Conservation (phyloP, 2,329 filamentous ascomycete species). For the Talaromyces sp. region DNA sequence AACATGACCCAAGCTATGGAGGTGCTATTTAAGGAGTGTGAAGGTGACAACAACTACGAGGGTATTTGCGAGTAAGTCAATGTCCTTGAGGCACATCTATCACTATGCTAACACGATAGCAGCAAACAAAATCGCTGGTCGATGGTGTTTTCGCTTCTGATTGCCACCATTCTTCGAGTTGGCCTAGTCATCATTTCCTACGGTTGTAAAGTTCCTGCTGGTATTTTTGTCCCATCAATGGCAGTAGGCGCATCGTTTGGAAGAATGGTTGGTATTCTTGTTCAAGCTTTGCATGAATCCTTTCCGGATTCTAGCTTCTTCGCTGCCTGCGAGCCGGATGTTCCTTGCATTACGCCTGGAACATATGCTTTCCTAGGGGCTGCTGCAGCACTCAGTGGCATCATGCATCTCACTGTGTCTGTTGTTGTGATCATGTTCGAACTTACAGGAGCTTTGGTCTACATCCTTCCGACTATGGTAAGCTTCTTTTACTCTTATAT, state of each 20-base stretch:
- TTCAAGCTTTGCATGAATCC: conserved; percentile 81
- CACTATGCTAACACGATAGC: conserved; percentile 21
- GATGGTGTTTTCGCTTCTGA: conserved; percentile 72
- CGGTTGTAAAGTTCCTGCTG: conserved; percentile 94
- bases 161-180: conserved; percentile 76
- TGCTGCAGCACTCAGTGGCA: conserved; percentile 84
- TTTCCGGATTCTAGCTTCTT: conserved; percentile 84
- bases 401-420: conserved; percentile 96
- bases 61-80: conserved; percentile 71
- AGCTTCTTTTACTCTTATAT: conserved; percentile 19
- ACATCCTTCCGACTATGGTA: conserved; percentile 93
- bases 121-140: conserved; percentile 65
- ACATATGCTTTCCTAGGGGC: conserved; percentile 96
- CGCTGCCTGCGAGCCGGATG: conserved; percentile 80
- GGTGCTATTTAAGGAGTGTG: conserved; percentile 90
- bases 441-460: conserved; percentile 91
- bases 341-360: conserved; percentile 93
- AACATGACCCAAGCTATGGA: conserved; percentile 99
- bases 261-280: conserved; percentile 87
- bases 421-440: conserved; percentile 99
- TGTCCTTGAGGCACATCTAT: not conserved
- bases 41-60: conserved; percentile 82
- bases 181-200: conserved; percentile 93
- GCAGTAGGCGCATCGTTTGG: conserved; percentile 93
- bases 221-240: conserved; percentile 98